Evolutionary conservation across 345 rosid species (phyloP), one percentile per base, ranked within the genome.

Genomic region (Boechera retrofracta): DNA sequence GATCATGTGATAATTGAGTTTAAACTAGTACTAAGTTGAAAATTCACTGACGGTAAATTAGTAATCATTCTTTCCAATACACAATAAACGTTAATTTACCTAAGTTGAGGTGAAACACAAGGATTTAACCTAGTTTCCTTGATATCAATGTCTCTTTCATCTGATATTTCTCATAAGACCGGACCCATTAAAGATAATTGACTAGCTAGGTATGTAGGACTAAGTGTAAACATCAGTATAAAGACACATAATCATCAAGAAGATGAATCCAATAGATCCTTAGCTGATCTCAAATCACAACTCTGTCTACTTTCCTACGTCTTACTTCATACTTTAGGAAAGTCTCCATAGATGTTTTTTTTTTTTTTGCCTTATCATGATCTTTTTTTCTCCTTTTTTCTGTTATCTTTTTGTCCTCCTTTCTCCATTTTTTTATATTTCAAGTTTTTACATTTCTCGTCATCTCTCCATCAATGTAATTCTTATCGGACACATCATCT

Each of bases 401-500:
- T 63, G 52, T 41, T 60, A 64, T 31, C 71, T 42, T 64, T 49
- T 73, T 54, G 38, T 73, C 12, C 33, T 39, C 64, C 11, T 48
- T 68, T 68, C 26, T 69, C 21, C 18, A 36, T 11, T 21, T 52
- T 42, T 51, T 62, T n/a, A 38, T 55, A 42, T 15, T 33, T 11
- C 52, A 72, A 41, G 61, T 49, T 36, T 69, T 56, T 69, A 55
- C 74, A 57, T 70, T 42, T 57, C 64, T 54, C 10, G 71, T 73
- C 71, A 64, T 53, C 64, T 64, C 54, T 73, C 61, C 75, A 44
- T 74, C 72, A 47, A 26, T 56, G 66, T 66, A 56, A 64, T 65
- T 74, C 66, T 53, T 66, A 65, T 57, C 62, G 72, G 72, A 74
- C 78, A 74, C 72, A 74, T 74, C 66, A 55, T 55, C 26, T 44